Evolutionary conservation across 2,329 filamentous ascomycete species (phyloP).

Genomic region (Tolypocladium capitatum): DNA sequence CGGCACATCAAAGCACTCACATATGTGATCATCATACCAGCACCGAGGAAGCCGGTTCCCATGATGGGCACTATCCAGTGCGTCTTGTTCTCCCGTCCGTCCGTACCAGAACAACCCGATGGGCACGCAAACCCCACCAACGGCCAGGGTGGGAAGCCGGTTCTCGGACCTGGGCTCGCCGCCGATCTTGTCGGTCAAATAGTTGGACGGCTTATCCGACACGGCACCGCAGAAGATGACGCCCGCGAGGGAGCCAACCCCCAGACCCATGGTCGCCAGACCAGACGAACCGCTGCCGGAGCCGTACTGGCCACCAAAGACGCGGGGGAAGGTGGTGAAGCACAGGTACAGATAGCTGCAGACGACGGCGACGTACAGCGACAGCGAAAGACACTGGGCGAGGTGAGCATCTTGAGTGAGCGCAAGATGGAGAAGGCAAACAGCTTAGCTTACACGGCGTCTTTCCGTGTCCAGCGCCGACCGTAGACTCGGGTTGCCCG

Average conservation of each 20-base stretch:
- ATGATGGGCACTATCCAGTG: slow-evolving; percentile 41
- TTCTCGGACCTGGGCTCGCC: slow-evolving; percentile 8
- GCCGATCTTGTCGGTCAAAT: slow-evolving; percentile 1
- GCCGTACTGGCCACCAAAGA: neutral
- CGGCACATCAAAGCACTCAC: neutral
- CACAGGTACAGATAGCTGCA: neutral
- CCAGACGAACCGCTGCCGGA: neutral
- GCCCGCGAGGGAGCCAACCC: neutral
- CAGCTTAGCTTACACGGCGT: neutral
- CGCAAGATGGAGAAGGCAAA: neutral
- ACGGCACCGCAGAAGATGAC: neutral
- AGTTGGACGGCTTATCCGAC: neutral
- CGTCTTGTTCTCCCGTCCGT: slow-evolving; percentile 26
- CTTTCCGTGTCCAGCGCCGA: slow-evolving; percentile 8
- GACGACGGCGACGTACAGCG: neutral
- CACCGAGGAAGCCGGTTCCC: slow-evolving; percentile 15
- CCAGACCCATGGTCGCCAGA: neutral
- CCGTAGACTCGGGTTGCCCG: slow-evolving; percentile 36
- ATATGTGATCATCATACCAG: neutral
- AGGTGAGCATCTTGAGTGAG: neutral
- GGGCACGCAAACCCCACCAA: slow-evolving; percentile 7
- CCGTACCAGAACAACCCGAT: slow-evolving; percentile 13
- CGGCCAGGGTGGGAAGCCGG: slow-evolving; percentile 9
- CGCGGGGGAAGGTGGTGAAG: neutral
- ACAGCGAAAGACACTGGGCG: neutral